Percentiles rank a stretch among this genome's conserved stretches.
phyloP scores from a whole-genome alignment of 371 early-diverging fungal species.

The Racocetra persica region DNA sequence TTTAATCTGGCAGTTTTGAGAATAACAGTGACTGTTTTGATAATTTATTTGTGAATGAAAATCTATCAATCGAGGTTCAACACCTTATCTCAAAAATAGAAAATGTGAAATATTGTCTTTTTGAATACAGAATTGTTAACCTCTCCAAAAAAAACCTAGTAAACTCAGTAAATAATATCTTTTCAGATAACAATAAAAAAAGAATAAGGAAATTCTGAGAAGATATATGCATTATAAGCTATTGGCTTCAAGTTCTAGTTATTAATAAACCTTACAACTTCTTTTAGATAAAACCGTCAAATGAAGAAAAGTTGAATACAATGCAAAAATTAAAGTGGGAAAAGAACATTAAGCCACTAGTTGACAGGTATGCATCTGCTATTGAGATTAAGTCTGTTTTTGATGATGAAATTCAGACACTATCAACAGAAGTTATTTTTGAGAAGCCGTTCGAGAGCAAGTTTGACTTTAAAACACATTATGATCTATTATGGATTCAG shows the following conservation, averaged over 20 bases:
- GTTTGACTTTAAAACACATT: constrained; percentile 16
- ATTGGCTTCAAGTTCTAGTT: background rate
- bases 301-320: constrained; percentile 38
- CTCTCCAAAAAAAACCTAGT: constrained; percentile 27
- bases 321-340: constrained; percentile 21
- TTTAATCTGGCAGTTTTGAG: background rate
- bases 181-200: constrained; percentile 36
- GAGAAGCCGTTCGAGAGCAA: constrained; percentile 12
- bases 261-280: constrained; percentile 23
- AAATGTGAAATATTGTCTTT: constrained; percentile 35
- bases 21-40: constrained; percentile 21
- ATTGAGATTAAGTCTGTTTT: constrained; percentile 29
- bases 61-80: constrained; percentile 14
- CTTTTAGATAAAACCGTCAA: constrained; percentile 41
- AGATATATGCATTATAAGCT: constrained; percentile 2
- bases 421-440: constrained; percentile 11
- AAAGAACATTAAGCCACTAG: constrained; percentile 33
- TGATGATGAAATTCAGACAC: background rate
- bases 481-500: constrained; percentile 28
- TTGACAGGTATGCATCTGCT: constrained; percentile 28
- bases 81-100: constrained; percentile 26
- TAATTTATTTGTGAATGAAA: constrained; percentile 21
- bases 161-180: constrained; percentile 35
- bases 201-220: constrained; percentile 16
- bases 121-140: constrained; percentile 31